A percentile compares a stretch with the other conserved stretches of the same genome.
Evolutionary conservation across 306 rosid genomes (phyloP).

Genomic region (Trifolium dubium): DNA sequence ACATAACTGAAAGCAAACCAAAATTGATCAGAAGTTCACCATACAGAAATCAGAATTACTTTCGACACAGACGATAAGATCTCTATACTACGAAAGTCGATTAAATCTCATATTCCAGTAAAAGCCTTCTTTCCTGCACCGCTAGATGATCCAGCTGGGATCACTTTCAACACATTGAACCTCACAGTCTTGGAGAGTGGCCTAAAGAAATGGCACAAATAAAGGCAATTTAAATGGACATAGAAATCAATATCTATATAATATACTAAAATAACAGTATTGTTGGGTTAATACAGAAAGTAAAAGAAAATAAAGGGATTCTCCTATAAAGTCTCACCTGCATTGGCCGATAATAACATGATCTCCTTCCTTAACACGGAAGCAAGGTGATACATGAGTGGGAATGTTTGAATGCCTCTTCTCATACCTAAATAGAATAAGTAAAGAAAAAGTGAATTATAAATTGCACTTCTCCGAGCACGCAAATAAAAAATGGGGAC

Average conservation of each 20-base stretch:
- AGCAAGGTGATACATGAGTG: slow-evolving; percentile 79
- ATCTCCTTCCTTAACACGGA: slow-evolving; percentile 92
- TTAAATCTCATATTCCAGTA: slow-evolving; percentile 56
- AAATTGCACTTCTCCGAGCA: neutral
- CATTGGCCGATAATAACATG: slow-evolving; percentile 83
- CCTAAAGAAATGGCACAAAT: slow-evolving; percentile 40
- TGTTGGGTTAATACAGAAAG: neutral
- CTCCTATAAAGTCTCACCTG: slow-evolving; percentile 56
- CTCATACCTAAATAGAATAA: slow-evolving; percentile 59
- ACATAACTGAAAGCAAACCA: slow-evolving; percentile 29
- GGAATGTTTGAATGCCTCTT: slow-evolving; percentile 83
- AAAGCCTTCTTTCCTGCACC: slow-evolving; percentile 72
- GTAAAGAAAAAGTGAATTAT: neutral
- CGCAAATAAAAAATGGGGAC: neutral
- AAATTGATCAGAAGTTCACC: slow-evolving; percentile 28
- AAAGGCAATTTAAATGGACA: neutral
- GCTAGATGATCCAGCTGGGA: slow-evolving; percentile 77
- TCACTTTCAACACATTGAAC: slow-evolving; percentile 69
- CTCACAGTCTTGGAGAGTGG: slow-evolving; percentile 56
- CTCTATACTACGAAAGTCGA: neutral
- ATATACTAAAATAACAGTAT: neutral
- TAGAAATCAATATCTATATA: neutral
- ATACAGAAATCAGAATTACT: slow-evolving; percentile 23
- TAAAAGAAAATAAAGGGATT: no score
- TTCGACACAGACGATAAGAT: neutral